Evolutionary conservation across 805 yeast genomes (phyloP).

Genomic region (Yueomyces sinensis): DNA sequence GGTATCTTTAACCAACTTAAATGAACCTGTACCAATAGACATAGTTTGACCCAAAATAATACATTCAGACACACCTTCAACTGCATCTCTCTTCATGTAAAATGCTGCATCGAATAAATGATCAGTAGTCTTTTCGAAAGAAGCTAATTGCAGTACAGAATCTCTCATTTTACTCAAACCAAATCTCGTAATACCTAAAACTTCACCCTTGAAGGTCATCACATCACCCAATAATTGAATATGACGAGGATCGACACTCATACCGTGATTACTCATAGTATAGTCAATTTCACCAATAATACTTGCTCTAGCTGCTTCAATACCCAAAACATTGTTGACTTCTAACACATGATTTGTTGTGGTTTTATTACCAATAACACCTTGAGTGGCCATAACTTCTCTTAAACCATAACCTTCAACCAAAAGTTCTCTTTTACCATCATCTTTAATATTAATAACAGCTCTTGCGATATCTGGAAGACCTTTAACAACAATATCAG

Average conservation of each 20-base stretch:
- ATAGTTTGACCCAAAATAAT: constrained; percentile 95
- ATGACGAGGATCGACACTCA: constrained; percentile 99
- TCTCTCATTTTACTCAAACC: constrained; percentile 98
- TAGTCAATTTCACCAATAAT: constrained; percentile 90
- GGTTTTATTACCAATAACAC: constrained; percentile 81
- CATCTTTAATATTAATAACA: constrained; percentile 83
- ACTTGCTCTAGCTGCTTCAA: constrained; percentile 92
- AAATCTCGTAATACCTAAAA: constrained; percentile 92
- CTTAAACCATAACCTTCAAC: constrained; percentile 97
- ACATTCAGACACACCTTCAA: constrained; percentile 97
- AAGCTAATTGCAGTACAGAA: constrained; percentile 90
- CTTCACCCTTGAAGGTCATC: constrained; percentile 98
- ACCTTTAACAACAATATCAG: constrained; percentile 86
- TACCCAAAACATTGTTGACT: constrained; percentile 80
- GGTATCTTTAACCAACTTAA: constrained; percentile 62
- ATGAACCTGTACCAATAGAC: constrained; percentile 96
- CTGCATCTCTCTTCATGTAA: constrained; percentile 89
- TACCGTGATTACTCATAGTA: constrained; percentile 98
- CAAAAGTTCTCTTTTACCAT: constrained; percentile 74
- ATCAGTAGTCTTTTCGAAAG: constrained; percentile 96
- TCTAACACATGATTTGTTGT: constrained; percentile 87
- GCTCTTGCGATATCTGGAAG: constrained; percentile 86
- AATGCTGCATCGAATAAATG: constrained; percentile 97
- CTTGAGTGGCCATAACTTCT: constrained; percentile 95
- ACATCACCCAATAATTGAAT: constrained; percentile 95